phyloP scores from a whole-genome alignment of 345 rosid genomes.

The Toxicodendron radicans region DNA sequence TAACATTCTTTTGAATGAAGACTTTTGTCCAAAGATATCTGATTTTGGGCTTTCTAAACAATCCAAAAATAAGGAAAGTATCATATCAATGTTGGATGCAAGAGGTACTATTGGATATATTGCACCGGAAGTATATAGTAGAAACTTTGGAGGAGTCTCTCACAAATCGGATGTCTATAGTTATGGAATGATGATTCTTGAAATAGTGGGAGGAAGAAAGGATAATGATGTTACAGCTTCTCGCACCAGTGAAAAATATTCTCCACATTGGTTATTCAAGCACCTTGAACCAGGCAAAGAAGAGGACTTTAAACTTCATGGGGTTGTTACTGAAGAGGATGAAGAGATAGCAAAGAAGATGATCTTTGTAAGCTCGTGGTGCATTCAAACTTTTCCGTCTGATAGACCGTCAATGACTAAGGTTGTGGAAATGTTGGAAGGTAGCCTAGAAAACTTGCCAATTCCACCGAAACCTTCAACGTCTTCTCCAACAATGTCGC shows the following conservation, averaged over 20 bases:
- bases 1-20: constrained; percentile 37
- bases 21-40: constrained; percentile 38
- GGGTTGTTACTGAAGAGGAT: constrained; percentile 8
- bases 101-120: constrained; percentile 49
- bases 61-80: constrained; percentile 32
- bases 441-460: not conserved
- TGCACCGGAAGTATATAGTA: constrained; percentile 41
- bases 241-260: not conserved
- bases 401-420: constrained; percentile 47
- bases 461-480: constrained; percentile 19
- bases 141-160: constrained; percentile 35
- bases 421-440: constrained; percentile 36
- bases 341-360: constrained; percentile 24
- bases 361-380: constrained; percentile 43
- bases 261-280: not conserved
- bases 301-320: not conserved
- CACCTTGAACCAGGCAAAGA: not conserved
- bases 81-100: constrained; percentile 27
- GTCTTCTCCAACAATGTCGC: constrained; percentile 2
- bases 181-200: constrained; percentile 8
- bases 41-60: constrained; percentile 58
- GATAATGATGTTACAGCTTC: not conserved
- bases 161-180: constrained; percentile 26
- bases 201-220: not conserved
- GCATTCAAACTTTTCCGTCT: constrained; percentile 42